Evolutionary conservation across 1,284 basidiomycete species (phyloP).

Genomic region (Rhodotorula sp.): DNA sequence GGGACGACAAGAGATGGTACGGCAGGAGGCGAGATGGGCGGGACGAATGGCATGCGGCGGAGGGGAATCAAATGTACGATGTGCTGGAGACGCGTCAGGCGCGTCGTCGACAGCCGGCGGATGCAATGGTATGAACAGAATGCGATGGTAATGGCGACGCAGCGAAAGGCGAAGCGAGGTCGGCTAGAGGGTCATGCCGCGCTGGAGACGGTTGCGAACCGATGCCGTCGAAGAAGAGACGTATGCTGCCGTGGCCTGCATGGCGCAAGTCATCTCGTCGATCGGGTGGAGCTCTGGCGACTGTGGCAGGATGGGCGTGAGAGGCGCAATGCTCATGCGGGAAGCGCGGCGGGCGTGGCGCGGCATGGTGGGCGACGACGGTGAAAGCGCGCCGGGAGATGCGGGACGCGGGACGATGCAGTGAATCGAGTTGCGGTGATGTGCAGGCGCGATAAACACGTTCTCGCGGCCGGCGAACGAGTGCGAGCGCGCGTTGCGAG

Average conservation of each 20-base stretch:
- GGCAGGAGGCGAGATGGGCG: not conserved
- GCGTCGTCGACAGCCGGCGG: not conserved
- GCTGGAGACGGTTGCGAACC: slow-evolving; percentile 13
- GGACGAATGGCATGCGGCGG: not conserved
- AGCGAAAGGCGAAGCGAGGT: not conserved
- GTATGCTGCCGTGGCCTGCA: not conserved
- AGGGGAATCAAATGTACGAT: not conserved
- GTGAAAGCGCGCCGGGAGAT: not conserved
- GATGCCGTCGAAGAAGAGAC: not conserved
- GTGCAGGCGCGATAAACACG: not conserved
- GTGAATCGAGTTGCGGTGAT: slow-evolving; percentile 17
- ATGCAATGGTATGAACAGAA: not conserved
- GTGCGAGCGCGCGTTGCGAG: slow-evolving; percentile 27
- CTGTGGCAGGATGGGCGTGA: slow-evolving; percentile 20
- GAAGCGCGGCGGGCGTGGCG: slow-evolving; percentile 2
- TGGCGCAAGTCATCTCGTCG: not conserved
- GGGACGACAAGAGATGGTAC: not conserved
- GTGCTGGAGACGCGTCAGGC: too few species aligned
- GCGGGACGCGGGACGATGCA: not conserved
- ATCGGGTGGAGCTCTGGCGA: not conserved
- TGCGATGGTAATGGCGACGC: not conserved
- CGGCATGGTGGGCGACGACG: not conserved
- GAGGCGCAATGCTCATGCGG: slow-evolving; percentile 5
- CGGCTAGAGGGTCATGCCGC: slow-evolving; percentile 24
- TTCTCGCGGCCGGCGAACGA: slow-evolving; percentile 25